phyloP scores from a whole-genome alignment of 2,329 filamentous ascomycete species.

The Gliomastix tumulicola region DNA sequence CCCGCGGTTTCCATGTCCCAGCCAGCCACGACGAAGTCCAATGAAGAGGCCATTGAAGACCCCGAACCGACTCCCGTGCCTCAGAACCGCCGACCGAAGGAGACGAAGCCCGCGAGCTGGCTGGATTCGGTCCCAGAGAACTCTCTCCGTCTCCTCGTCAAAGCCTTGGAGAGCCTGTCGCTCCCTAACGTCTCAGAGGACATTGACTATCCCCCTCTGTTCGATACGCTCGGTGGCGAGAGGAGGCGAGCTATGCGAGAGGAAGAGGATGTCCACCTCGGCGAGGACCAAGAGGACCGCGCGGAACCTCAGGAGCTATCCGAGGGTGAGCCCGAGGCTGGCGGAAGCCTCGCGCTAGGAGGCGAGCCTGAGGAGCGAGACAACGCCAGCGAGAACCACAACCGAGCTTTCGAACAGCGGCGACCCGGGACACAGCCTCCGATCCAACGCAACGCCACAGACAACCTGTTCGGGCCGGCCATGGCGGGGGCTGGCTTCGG shows the following conservation, averaged over 20 bases:
- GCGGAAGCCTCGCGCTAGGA: slow-evolving; percentile 78
- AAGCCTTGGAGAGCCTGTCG: slow-evolving; percentile 25
- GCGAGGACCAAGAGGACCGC: slow-evolving; percentile 39
- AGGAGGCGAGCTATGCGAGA: slow-evolving; percentile 74
- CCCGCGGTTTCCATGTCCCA: slow-evolving; percentile 62
- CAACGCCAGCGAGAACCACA: slow-evolving; percentile 38
- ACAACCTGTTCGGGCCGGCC: slow-evolving; percentile 47
- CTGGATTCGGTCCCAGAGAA: slow-evolving; percentile 10
- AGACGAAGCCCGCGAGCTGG: background rate
- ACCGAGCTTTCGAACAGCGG: slow-evolving; percentile 45
- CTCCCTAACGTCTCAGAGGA: slow-evolving; percentile 13
- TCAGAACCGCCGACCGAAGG: background rate
- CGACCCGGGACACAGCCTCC: slow-evolving; percentile 69
- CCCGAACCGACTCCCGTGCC: slow-evolving; percentile 15
- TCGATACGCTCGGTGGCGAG: slow-evolving; percentile 75
- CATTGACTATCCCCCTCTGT: slow-evolving; percentile 57
- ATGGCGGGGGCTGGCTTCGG: slow-evolving; percentile 39
- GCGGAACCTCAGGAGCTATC: slow-evolving; percentile 36
- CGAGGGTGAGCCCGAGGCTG: slow-evolving; percentile 75
- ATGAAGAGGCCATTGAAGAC: slow-evolving; percentile 33
- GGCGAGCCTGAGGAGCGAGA: slow-evolving; percentile 86
- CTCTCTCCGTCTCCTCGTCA: slow-evolving; percentile 26
- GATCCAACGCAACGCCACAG: slow-evolving; percentile 56
- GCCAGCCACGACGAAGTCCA: slow-evolving; percentile 44
- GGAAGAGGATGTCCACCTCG: slow-evolving; percentile 52